Evolutionary conservation across 2,329 filamentous ascomycete species (phyloP).

Genomic region (Bisporella sp.): DNA sequence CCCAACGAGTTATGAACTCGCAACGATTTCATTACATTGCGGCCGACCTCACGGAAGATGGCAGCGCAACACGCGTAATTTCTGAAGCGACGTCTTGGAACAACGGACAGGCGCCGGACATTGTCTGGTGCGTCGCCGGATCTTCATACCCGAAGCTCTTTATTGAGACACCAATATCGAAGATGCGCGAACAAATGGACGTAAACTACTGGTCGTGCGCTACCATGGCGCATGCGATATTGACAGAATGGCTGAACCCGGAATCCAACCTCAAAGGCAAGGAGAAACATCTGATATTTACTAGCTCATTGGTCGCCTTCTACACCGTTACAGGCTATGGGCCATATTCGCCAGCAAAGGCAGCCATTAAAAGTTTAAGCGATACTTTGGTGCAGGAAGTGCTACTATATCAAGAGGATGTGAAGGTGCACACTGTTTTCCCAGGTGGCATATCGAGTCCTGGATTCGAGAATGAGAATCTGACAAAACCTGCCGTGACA

Average conservation of each 20-base stretch:
- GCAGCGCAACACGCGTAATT: constrained; percentile 65
- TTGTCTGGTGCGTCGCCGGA: constrained; percentile 89
- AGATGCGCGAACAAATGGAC: constrained; percentile 75
- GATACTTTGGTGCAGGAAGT: constrained; percentile 82
- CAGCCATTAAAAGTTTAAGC: constrained; percentile 73
- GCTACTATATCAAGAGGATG: constrained; percentile 66
- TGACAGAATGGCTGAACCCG: constrained; percentile 65
- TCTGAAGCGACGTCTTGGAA: constrained; percentile 75
- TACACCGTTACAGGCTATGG: constrained; percentile 75
- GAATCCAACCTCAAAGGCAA: constrained; percentile 37
- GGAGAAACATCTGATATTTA: constrained; percentile 80
- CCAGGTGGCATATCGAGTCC: constrained; percentile 78
- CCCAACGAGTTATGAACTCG: constrained; percentile 1
- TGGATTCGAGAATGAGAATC: constrained; percentile 69
- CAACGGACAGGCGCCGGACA: constrained; percentile 61
- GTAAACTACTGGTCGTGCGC: constrained; percentile 84
- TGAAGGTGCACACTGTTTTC: constrained; percentile 75
- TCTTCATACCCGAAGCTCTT: constrained; percentile 69
- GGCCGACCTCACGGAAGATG: constrained; percentile 68
- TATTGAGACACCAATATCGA: constrained; percentile 61
- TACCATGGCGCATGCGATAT: constrained; percentile 76
- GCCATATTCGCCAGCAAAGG: constrained; percentile 79
- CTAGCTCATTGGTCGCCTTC: constrained; percentile 69
- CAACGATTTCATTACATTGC: constrained; percentile 81
- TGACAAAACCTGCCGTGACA: constrained; percentile 74